Percentiles rank a stretch among this genome's conserved stretches.
These are phyloP conservation scores for Dactylonectria estremocensis DNA, from an alignment of 2,329 filamentous ascomycete species.

Conservation along the genomic window DNA sequence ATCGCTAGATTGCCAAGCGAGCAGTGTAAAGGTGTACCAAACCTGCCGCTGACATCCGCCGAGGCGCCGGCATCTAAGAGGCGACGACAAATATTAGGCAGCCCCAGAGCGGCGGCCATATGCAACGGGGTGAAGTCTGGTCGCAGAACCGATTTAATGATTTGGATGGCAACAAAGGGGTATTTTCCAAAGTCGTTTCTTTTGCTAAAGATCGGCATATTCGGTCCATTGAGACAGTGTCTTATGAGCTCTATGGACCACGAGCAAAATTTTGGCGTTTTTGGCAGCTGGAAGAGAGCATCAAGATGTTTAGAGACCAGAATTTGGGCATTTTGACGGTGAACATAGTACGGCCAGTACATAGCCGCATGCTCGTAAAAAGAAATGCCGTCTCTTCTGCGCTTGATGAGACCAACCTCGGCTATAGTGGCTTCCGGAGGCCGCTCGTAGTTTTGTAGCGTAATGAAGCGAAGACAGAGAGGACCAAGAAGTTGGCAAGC, in stretches of 20 bases:
- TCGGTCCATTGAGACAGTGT: not conserved
- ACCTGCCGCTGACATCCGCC: not conserved
- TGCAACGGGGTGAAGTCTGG: slow-evolving; percentile 23
- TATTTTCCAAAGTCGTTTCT: not conserved
- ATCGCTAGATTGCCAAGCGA: too few relatives aligned
- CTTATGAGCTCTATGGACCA: slow-evolving; percentile 1
- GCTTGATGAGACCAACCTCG: not conserved
- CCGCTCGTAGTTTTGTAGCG: not conserved
- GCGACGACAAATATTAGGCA: slow-evolving; percentile 13
- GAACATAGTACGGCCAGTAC: not conserved
- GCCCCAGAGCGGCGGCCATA: slow-evolving; percentile 19
- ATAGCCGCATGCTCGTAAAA: slow-evolving; percentile 7
- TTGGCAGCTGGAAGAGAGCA: not conserved
- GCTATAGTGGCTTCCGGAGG: not conserved
- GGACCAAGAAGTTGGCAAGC: not conserved
- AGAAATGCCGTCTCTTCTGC: not conserved
- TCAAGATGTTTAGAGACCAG: not conserved
- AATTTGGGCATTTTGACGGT: not conserved
- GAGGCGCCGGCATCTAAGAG: slow-evolving; percentile 7
- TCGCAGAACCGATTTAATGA: not conserved
- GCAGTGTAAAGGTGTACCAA: slow-evolving; percentile 19
- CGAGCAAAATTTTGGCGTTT: not conserved
- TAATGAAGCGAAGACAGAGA: slow-evolving; percentile 19
- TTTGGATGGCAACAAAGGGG: not conserved
- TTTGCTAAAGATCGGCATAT: not conserved